These are phyloP conservation scores for Mucor velutinosus DNA, from an alignment of 371 early-diverging fungal genomes.

Conservation along the genomic window DNA sequence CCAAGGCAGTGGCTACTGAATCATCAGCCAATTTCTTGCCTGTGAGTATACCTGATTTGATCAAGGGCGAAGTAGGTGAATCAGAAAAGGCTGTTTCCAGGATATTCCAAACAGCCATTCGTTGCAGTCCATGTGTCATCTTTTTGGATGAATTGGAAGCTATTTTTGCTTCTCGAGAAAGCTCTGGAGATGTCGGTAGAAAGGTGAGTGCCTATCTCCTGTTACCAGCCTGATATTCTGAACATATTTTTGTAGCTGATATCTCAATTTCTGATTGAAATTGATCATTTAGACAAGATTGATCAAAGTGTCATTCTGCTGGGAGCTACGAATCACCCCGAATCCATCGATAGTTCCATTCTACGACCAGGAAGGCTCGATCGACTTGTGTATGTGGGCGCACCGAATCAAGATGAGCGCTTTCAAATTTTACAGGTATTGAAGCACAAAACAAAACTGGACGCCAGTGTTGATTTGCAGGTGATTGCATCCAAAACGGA, in stretches of 20 bases:
- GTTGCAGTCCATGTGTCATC: constrained; percentile 93
- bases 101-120: constrained; percentile 88
- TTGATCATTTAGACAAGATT: constrained; percentile 66
- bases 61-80: constrained; percentile 95
- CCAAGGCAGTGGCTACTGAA: constrained; percentile 92
- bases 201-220: constrained; percentile 43
- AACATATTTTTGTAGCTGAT: constrained; percentile 47
- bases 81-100: constrained; percentile 89
- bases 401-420: constrained; percentile 72
- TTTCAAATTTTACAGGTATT: constrained; percentile 73
- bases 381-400: constrained; percentile 74
- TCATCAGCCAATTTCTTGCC: constrained; percentile 93
- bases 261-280: constrained; percentile 77
- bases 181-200: constrained; percentile 63
- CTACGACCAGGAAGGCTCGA: constrained; percentile 92
- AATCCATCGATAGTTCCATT: constrained; percentile 78
- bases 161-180: constrained; percentile 69
- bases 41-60: constrained; percentile 91
- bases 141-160: constrained; percentile 99
- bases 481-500: constrained; percentile 51
- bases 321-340: constrained; percentile 92
- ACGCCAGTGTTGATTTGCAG: constrained; percentile 53
- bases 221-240: too few species aligned
- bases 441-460: constrained; percentile 52
- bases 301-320: constrained; percentile 66